Evolutionary conservation across 495 filamentous ascomycete species (phyloP).

Genomic region (Aspergillus asperescens): DNA sequence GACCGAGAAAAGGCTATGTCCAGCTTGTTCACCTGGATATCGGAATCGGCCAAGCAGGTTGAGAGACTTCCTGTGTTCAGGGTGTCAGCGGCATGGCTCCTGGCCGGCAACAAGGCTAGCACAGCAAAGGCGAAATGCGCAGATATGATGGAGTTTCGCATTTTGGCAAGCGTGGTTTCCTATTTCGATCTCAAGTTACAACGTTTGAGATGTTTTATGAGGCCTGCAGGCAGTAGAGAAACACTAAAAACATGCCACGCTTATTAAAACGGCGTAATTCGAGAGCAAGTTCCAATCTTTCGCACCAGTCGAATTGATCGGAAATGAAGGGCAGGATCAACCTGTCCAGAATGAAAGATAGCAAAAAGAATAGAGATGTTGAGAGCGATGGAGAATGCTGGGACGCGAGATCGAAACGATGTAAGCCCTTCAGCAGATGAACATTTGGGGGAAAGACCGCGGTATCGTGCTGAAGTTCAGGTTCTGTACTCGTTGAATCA

Average conservation of each 20-base stretch:
- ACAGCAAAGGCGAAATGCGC: constrained; percentile 22
- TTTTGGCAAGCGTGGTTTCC: constrained; percentile 13
- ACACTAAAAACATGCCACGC: neutral
- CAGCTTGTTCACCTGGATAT: constrained; percentile 66
- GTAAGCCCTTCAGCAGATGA: neutral
- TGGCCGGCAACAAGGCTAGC: constrained; percentile 36
- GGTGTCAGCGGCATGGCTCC: constrained; percentile 57
- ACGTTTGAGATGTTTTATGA: neutral
- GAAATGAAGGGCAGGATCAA: constrained; percentile 24
- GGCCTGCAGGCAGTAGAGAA: neutral
- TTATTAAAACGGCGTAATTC: constrained; percentile 4
- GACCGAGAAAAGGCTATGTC: constrained; percentile 74
- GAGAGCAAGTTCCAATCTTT: constrained; percentile 2
- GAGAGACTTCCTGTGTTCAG: constrained; percentile 76
- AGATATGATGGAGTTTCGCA: constrained; percentile 20
- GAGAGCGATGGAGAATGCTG: neutral
- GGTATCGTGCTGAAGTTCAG: neutral
- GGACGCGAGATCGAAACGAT: neutral
- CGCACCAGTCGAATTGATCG: constrained; percentile 9
- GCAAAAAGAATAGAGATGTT: neutral
- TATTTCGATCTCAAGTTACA: neutral
- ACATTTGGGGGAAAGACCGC: neutral
- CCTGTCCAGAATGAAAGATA: constrained; percentile 18
- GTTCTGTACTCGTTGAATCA: neutral
- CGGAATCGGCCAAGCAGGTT: constrained; percentile 60